These are phyloP conservation scores for Nicotiana attenuata DNA, from an alignment of 257 asterid species.

Conservation along the genomic window DNA sequence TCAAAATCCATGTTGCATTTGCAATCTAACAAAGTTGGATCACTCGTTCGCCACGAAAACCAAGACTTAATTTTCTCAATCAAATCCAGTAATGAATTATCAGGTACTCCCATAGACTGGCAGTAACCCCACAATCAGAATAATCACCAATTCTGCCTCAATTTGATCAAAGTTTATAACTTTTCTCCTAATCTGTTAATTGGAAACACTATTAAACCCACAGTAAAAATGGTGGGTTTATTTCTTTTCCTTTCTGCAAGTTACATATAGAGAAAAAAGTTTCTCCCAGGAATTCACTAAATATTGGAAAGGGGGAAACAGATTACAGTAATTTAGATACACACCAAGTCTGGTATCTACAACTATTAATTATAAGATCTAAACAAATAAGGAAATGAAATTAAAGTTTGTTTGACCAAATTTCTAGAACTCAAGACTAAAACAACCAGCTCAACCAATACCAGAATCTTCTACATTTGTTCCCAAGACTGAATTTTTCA, in stretches of 20 bases:
- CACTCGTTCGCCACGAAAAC: slow-evolving; percentile 43
- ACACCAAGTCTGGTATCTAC: slow-evolving; percentile 35
- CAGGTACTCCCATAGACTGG: slow-evolving; percentile 62
- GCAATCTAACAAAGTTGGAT: slow-evolving; percentile 21
- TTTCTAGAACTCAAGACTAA: slow-evolving; percentile 16
- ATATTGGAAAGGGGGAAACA: slow-evolving; percentile 25
- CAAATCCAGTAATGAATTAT: slow-evolving; percentile 45
- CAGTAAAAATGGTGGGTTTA: slow-evolving; percentile 51
- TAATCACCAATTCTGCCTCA: neutral
- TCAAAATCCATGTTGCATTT: slow-evolving; percentile 42
- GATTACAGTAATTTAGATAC: slow-evolving; percentile 24
- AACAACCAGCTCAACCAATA: slow-evolving; percentile 45
- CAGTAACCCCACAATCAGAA: slow-evolving; percentile 27
- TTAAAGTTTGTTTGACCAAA: slow-evolving; percentile 2
- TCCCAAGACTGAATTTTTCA: slow-evolving; percentile 44
- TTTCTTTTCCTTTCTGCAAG: neutral
- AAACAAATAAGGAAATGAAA: neutral
- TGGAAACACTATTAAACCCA: slow-evolving; percentile 45
- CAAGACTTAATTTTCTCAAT: slow-evolving; percentile 63
- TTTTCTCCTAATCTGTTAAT: neutral
- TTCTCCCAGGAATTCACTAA: slow-evolving; percentile 33
- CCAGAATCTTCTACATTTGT: slow-evolving; percentile 58
- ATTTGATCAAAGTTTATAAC: neutral
- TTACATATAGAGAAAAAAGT: slow-evolving; percentile 16
- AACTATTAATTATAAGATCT: slow-evolving; percentile 17